These are phyloP conservation scores for Tephrocybe sp. DNA, from an alignment of 768 basidiomycete genomes.

Conservation along the genomic window DNA sequence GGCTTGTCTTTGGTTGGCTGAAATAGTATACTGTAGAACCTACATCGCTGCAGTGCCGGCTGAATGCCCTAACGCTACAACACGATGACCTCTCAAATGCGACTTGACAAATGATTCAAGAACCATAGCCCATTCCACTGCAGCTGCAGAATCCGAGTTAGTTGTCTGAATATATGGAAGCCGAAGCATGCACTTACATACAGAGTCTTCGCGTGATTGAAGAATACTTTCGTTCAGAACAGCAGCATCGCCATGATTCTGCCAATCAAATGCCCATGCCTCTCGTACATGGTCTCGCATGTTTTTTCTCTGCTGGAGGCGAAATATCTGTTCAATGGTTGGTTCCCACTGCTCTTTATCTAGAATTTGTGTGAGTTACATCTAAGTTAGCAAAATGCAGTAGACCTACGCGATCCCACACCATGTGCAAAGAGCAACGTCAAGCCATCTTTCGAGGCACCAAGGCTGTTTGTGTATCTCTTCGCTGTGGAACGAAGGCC, in stretches of 20 bases:
- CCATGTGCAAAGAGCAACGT: conserved; percentile 17
- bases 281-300: conserved; percentile 29
- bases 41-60: conserved; percentile 32
- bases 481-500: conserved; percentile 13
- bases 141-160: no score
- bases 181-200: conserved; percentile 18
- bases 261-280: no score
- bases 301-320: conserved; percentile 18
- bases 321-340: conserved; percentile 27
- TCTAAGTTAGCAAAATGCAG: neutral
- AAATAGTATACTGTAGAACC: conserved; percentile 12
- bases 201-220: conserved; percentile 18
- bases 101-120: conserved; percentile 15
- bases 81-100: conserved; percentile 19
- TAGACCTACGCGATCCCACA: conserved; percentile 16
- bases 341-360: no score
- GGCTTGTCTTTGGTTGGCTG: neutral
- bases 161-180: no score
- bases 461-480: conserved; percentile 10
- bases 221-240: conserved; percentile 29
- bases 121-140: conserved; percentile 23
- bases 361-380: conserved; percentile 9
- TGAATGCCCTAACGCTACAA: conserved; percentile 32
- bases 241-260: conserved; percentile 38
- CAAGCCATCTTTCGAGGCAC: conserved; percentile 6